These are phyloP conservation scores for Akanthomyces muscarius DNA, from an alignment of 2,329 filamentous ascomycete species.

Conservation along the genomic window DNA sequence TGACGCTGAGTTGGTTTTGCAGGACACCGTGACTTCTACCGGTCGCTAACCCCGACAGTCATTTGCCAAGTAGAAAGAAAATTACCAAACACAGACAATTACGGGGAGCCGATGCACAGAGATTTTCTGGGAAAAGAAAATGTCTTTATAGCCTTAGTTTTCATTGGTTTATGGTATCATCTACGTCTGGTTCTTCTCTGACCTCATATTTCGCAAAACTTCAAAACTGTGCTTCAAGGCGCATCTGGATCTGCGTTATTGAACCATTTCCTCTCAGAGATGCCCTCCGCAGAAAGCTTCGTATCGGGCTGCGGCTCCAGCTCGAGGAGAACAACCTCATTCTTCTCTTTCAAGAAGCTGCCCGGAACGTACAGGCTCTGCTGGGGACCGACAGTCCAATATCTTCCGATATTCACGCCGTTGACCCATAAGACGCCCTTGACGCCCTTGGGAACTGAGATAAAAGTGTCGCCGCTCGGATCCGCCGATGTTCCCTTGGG, in stretches of 20 bases:
- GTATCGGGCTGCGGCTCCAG: conserved; percentile 33
- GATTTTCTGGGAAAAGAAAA: too few species aligned
- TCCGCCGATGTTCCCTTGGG: conserved; percentile 17
- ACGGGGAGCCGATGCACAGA: too few species aligned
- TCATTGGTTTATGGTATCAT: not conserved
- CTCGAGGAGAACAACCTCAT: conserved; percentile 41
- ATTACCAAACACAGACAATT: too few species aligned
- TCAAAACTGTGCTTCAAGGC: not conserved
- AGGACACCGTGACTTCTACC: too few species aligned
- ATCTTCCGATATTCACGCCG: conserved; percentile 41
- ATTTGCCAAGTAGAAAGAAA: too few species aligned
- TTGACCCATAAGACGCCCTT: conserved; percentile 47
- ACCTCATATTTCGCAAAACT: too few species aligned
- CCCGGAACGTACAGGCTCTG: conserved; percentile 45
- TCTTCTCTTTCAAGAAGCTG: conserved; percentile 32
- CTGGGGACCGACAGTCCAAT: conserved; percentile 45
- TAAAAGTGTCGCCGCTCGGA: conserved; percentile 32
- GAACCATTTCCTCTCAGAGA: conserved; percentile 19
- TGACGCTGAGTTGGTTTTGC: too few species aligned
- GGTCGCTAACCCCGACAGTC: too few species aligned
- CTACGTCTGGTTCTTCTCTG: too few species aligned
- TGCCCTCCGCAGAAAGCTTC: conserved; percentile 10
- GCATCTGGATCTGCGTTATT: conserved; percentile 17
- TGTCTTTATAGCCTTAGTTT: too few species aligned
- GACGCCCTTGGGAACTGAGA: conserved; percentile 36